Conservation (phyloP, 2,329 filamentous ascomycete species). For the Colletotrichum sp. region DNA sequence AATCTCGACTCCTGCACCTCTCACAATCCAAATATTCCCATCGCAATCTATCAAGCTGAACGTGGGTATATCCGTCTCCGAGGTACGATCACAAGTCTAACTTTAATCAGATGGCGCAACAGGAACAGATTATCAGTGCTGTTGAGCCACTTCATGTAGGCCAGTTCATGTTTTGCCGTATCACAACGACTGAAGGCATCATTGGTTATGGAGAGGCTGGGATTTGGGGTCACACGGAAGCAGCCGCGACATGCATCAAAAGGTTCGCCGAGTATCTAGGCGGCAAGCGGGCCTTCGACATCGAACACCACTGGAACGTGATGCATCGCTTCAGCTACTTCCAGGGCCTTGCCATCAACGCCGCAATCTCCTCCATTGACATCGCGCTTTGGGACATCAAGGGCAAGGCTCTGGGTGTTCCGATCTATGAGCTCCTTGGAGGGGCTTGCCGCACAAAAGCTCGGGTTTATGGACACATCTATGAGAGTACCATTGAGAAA, state of each 20-base stretch:
- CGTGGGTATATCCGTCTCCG: neutral
- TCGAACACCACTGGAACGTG: slow-evolving; percentile 22
- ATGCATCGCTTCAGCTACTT: slow-evolving; percentile 23
- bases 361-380: slow-evolving; percentile 18
- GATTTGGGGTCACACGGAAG: neutral
- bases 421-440: neutral
- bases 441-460: neutral
- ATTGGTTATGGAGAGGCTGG: neutral
- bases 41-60: neutral
- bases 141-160: neutral
- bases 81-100: neutral
- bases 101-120: neutral
- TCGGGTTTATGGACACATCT: neutral
- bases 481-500: neutral
- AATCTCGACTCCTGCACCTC: neutral
- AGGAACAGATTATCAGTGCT: neutral
- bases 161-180: neutral
- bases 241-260: neutral
- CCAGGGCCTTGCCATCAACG: slow-evolving; percentile 17
- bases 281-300: neutral
- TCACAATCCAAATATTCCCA: neutral
- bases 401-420: neutral
- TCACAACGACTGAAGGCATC: neutral
- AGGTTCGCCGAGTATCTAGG: neutral
- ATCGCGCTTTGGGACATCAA: slow-evolving; percentile 10